Conservation (phyloP, 2,329 filamentous ascomycete genomes). For the Pseudogymnoascus sp. region DNA sequence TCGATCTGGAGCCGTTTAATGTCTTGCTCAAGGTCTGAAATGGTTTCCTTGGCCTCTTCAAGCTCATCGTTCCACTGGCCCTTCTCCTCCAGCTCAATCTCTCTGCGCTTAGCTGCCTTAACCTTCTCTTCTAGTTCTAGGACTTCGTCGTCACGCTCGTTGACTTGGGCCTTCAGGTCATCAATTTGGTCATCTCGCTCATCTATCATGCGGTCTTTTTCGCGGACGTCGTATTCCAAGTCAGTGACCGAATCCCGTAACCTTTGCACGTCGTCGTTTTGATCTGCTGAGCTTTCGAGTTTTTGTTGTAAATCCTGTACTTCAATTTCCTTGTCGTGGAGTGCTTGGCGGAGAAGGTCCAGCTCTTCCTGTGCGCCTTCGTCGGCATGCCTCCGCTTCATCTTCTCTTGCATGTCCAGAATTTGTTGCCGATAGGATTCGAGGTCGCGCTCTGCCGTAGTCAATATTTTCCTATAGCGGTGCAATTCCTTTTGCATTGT, state of each 20-base stretch:
- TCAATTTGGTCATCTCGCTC: conserved; percentile 70
- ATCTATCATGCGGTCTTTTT: conserved; percentile 65
- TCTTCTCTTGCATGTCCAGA: conserved; percentile 70
- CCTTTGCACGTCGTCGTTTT: conserved; percentile 53
- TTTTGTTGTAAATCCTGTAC: conserved; percentile 46
- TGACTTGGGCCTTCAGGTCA: conserved; percentile 47
- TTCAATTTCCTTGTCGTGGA: conserved; percentile 47
- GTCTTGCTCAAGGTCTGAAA: conserved; percentile 48
- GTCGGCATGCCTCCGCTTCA: conserved; percentile 67
- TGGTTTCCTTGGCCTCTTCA: conserved; percentile 47
- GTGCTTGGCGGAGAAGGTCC: conserved; percentile 45
- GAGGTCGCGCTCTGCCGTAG: conserved; percentile 74
- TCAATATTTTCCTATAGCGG: conserved; percentile 76
- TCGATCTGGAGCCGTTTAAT: conserved; percentile 47
- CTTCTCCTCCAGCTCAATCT: conserved; percentile 49
- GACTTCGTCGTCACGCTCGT: conserved; percentile 44
- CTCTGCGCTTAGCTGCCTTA: conserved; percentile 44
- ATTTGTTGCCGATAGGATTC: conserved; percentile 78
- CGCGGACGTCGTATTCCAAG: conserved; percentile 64
- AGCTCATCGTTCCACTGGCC: conserved; percentile 44
- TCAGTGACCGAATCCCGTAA: conserved; percentile 68
- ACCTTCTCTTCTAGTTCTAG: conserved; percentile 50
- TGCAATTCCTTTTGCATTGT: conserved; percentile 83
- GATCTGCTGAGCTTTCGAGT: conserved; percentile 47
- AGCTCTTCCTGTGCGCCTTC: conserved; percentile 57